phyloP scores from a whole-genome alignment of 495 filamentous ascomycete species.

The Aspergillus kassunensis region DNA sequence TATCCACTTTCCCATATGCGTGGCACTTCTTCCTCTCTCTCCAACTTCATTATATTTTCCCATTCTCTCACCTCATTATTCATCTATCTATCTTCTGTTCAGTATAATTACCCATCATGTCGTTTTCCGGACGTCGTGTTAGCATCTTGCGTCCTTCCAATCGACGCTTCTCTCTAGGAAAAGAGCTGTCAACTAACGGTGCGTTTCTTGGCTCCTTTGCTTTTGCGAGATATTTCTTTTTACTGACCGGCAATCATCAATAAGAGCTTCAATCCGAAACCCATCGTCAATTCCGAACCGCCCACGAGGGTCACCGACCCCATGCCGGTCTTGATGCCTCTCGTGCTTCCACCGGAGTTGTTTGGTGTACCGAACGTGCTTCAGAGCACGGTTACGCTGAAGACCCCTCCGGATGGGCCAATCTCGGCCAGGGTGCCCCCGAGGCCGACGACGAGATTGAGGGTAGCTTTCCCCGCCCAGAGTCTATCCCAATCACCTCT shows the following conservation, averaged over 20 bases:
- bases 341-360: conserved; percentile 75
- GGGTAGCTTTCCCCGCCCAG: conserved; percentile 83
- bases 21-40: too few species aligned
- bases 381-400: conserved; percentile 78
- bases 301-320: conserved; percentile 82
- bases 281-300: conserved; percentile 78
- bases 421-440: conserved; percentile 91
- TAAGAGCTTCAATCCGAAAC: conserved; percentile 71
- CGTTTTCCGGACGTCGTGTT: conserved; percentile 48
- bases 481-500: conserved; percentile 70
- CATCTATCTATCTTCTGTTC: neutral
- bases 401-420: conserved; percentile 80
- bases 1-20: too few species aligned
- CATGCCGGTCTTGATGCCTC: conserved; percentile 87
- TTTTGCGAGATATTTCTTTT: neutral
- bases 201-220: conserved; percentile 16
- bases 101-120: conserved; percentile 39
- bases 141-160: conserved; percentile 44
- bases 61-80: conserved; percentile 1
- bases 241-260: conserved; percentile 15
- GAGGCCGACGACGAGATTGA: conserved; percentile 92
- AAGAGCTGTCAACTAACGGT: conserved; percentile 45
- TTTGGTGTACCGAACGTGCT: conserved; percentile 83
- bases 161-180: conserved; percentile 35
- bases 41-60: too few species aligned